These are phyloP conservation scores for Naematelia aurantialba DNA, from an alignment of 768 basidiomycete species.

Conservation along the genomic window DNA sequence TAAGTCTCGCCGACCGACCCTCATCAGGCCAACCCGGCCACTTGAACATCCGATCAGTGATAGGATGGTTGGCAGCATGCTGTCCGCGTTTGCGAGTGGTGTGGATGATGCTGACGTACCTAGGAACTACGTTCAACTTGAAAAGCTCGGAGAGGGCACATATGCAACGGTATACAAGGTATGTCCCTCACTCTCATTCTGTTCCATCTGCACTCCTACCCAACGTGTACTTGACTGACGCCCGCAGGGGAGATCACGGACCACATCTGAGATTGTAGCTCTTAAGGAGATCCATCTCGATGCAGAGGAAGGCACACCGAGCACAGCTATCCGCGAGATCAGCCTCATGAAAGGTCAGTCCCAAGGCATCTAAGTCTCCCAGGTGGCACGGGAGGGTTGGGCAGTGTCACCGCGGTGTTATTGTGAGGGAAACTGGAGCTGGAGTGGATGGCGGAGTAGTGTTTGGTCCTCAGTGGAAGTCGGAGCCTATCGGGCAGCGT, in stretches of 20 bases:
- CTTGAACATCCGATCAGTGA: no score
- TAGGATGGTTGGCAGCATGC: no score
- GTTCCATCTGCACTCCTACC: background rate
- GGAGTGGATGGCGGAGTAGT: no score
- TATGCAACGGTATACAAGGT: conserved; percentile 99
- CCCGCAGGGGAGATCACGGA: conserved; percentile 72
- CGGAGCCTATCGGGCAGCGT: no score
- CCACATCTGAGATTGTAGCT: conserved; percentile 98
- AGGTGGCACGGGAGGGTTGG: no score
- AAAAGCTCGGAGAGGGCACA: conserved; percentile 87
- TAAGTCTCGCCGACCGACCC: background rate
- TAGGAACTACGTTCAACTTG: conserved; percentile 62
- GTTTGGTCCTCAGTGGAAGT: no score
- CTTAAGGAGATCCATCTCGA: conserved; percentile 99
- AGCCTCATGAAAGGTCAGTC: conserved; percentile 79
- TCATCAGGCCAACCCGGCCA: no score
- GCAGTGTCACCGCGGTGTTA: no score
- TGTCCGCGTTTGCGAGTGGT: no score
- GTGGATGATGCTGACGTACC: no score
- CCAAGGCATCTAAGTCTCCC: background rate
- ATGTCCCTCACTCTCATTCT: no score
- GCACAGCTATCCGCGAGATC: conserved; percentile 97
- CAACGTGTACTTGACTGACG: conserved; percentile 4
- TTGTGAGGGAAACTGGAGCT: no score
- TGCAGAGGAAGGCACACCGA: conserved; percentile 97